A percentile compares a stretch with the other conserved stretches of the same genome.
Conservation (phyloP, 2,329 filamentous ascomycete species). For the Talaromyces piceae region DNA sequence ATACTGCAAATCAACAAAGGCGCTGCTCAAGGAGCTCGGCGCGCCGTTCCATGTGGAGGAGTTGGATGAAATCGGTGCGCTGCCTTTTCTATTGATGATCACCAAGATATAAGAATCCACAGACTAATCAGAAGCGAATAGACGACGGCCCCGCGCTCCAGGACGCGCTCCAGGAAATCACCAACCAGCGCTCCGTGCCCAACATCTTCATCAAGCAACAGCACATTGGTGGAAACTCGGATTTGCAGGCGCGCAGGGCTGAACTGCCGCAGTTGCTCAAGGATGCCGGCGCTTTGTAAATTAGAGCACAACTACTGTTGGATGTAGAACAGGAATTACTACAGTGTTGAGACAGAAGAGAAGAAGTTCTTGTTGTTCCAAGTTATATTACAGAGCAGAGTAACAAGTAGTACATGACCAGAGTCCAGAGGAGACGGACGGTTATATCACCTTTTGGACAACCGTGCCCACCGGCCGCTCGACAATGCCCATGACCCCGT, state of each 20-base stretch:
- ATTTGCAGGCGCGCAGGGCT: constrained; percentile 60
- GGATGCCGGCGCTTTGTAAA: constrained; percentile 55
- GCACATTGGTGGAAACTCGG: constrained; percentile 96
- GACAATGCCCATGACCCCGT: constrained; percentile 81
- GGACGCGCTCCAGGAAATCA: constrained; percentile 71
- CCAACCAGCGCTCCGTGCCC: constrained; percentile 79
- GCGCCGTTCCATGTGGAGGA: constrained; percentile 72
- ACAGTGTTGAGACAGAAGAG: too few relatives aligned
- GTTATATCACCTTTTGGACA: constrained; percentile 60
- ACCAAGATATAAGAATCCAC: too few relatives aligned
- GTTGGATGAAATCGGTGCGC: constrained; percentile 75
- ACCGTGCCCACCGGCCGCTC: constrained; percentile 82
- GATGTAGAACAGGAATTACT: neutral
- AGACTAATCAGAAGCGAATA: constrained; percentile 28
- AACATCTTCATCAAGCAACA: constrained; percentile 89
- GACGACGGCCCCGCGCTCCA: constrained; percentile 80
- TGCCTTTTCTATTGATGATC: neutral
- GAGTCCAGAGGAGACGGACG: neutral
- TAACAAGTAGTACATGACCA: neutral
- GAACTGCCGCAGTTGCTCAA: constrained; percentile 60
- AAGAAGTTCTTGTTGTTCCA: too few relatives aligned
- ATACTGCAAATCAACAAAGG: constrained; percentile 77
- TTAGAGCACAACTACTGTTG: too few relatives aligned
- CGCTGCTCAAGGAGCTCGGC: constrained; percentile 59
- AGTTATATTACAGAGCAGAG: neutral